These are phyloP conservation scores for Kazachstania martiniae DNA, from an alignment of 805 yeast species.

Conservation along the genomic window DNA sequence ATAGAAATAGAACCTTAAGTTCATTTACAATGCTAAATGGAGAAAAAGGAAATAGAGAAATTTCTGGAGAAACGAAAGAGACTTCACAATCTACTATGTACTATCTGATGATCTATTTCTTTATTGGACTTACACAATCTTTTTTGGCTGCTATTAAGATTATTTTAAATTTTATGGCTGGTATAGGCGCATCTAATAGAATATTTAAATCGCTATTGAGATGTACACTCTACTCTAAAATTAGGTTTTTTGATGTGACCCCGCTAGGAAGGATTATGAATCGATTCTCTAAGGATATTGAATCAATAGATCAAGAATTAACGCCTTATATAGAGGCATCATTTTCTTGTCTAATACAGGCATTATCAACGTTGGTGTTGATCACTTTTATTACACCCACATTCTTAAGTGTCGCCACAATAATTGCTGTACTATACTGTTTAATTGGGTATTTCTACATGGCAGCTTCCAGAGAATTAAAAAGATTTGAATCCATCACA, in stretches of 20 bases:
- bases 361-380: conserved; percentile 50
- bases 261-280: conserved; percentile 89
- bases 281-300: conserved; percentile 83
- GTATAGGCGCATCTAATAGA: conserved; percentile 61
- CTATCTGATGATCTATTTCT: conserved; percentile 52
- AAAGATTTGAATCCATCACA: conserved; percentile 71
- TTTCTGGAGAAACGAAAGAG: background rate
- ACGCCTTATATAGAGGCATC: conserved; percentile 62
- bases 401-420: conserved; percentile 56
- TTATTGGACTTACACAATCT: conserved; percentile 53
- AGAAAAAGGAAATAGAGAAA: too few relatives aligned
- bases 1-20: too few relatives aligned
- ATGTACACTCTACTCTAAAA: conserved; percentile 56
- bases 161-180: conserved; percentile 45
- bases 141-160: conserved; percentile 45
- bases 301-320: conserved; percentile 79
- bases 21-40: too few relatives aligned
- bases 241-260: conserved; percentile 81
- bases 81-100: conserved; percentile 31
- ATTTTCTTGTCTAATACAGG: conserved; percentile 46
- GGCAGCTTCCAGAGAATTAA: conserved; percentile 70
- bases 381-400: conserved; percentile 70
- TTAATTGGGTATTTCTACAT: conserved; percentile 61
- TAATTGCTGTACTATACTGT: conserved; percentile 48
- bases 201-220: conserved; percentile 53